A percentile compares a stretch with the other conserved stretches of the same genome.
phyloP scores from a whole-genome alignment of 441 rosid genomes.

The Populus hybrid region DNA sequence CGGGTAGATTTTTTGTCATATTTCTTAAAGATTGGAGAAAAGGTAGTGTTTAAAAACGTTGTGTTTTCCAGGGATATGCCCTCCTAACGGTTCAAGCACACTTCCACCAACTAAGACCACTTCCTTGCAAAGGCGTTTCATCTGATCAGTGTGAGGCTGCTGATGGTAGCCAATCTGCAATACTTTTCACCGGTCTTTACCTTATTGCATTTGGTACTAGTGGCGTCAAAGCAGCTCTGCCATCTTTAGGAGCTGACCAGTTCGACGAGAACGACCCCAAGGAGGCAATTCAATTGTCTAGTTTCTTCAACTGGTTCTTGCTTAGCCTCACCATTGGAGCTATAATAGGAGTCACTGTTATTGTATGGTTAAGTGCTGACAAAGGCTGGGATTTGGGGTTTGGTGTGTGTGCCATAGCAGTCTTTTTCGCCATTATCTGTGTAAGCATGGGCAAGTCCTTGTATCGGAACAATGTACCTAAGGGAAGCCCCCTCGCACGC shows the following conservation, averaged over 20 bases:
- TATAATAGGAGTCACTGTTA: slow-evolving; percentile 45
- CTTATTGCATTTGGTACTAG: slow-evolving; percentile 52
- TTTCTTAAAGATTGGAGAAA: neutral
- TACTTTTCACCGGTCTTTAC: slow-evolving; percentile 47
- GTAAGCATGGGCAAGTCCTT: slow-evolving; percentile 46
- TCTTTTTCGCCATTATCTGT: slow-evolving; percentile 31
- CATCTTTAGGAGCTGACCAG: slow-evolving; percentile 62
- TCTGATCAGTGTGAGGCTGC: slow-evolving; percentile 41
- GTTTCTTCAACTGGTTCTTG: slow-evolving; percentile 69
- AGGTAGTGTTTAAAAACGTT: neutral
- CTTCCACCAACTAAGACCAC: slow-evolving; percentile 42
- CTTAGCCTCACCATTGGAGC: slow-evolving; percentile 51
- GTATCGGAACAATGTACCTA: slow-evolving; percentile 45
- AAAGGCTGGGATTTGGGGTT: slow-evolving; percentile 62
- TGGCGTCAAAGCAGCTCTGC: slow-evolving; percentile 57
- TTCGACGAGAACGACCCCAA: slow-evolving; percentile 48
- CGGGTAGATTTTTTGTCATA: neutral
- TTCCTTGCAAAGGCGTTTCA: slow-evolving; percentile 43
- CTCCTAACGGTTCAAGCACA: slow-evolving; percentile 52
- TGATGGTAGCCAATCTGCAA: slow-evolving; percentile 28
- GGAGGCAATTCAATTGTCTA: slow-evolving; percentile 42
- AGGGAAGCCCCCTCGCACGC: slow-evolving; percentile 48
- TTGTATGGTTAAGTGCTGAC: slow-evolving; percentile 52
- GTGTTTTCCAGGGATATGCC: slow-evolving; percentile 42
- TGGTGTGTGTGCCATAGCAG: slow-evolving; percentile 35